Base-by-base conservation (phyloP, 2,329 filamentous ascomycete species). In the Xylaria sp. region DNA sequence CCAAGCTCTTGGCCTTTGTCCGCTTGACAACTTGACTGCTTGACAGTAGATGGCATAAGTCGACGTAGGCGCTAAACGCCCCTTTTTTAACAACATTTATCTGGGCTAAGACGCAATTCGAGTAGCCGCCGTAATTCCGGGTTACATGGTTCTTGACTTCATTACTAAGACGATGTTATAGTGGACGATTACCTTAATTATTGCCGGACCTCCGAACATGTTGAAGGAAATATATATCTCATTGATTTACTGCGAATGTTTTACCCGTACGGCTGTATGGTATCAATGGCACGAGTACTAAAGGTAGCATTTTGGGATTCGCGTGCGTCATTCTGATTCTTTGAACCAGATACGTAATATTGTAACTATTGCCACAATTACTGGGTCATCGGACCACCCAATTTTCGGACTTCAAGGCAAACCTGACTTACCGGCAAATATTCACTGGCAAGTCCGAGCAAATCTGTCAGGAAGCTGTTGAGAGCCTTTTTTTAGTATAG, bases 1-100 rank as follows among this genome's bases (percentile, higher is more conserved):
- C 75, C 75, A 77, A 77, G 75, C 73, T 59, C 74, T 77, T 76
- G 74, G 75, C 74, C 62, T 33, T 69, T 26, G 36, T 57, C 51
- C 36, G 33, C 57, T 63, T 40, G 63, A 59, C 51, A 62, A 23
- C 23, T 38, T 42, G 20, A 33, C n/a, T 33, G 26, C 23, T 38
- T 42, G 20, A 33, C n/a, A 53, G 26, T 38, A 23, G 9, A 38
- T n/a, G 10, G 26, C 26, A 44, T 23, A 33, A 26, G 28, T 46
- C 58, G 40, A 44, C 54, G n/a, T 58, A 28, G 20, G 54, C 38
- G 54, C 23, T 44, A 58, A 26, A 56, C 6, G 33, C 53, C 53
- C 56, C 56, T 46, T 33, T 20, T 17, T 42, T 20, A 42, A 42
- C 10, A 56, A 10, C 53, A 33, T 56, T 56, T 38, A 20, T 56